Evolutionary conservation across 2,329 filamentous ascomycete genomes (phyloP).

Genomic region (Aureobasidium sp.): DNA sequence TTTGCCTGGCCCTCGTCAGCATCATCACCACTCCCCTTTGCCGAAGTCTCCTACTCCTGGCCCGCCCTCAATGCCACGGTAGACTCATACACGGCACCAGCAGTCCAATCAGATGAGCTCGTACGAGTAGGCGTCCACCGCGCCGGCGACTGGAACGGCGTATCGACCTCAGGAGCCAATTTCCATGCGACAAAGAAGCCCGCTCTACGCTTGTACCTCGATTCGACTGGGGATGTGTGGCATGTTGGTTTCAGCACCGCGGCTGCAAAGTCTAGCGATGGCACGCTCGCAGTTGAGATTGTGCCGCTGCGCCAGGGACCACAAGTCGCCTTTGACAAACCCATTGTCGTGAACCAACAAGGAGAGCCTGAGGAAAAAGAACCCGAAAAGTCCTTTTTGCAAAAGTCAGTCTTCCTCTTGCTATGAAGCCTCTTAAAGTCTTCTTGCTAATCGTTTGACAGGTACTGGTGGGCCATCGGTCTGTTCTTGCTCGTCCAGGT

Average conservation of each 20-base stretch:
- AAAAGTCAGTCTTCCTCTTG: constrained; percentile 37
- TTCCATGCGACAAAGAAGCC: constrained; percentile 37
- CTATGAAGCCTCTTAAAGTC: neutral
- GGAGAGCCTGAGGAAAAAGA: constrained; percentile 45
- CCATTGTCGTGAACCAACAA: constrained; percentile 49
- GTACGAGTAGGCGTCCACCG: constrained; percentile 40
- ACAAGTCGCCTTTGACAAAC: constrained; percentile 43
- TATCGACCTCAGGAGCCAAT: constrained; percentile 39
- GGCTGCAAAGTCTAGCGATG: constrained; percentile 19
- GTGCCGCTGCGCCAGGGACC: constrained; percentile 34
- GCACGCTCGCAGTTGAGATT: constrained; percentile 35
- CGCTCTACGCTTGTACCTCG: constrained; percentile 38
- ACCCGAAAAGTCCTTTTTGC: constrained; percentile 44
- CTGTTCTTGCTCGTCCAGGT: constrained; percentile 43
- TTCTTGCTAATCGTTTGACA: constrained; percentile 23
- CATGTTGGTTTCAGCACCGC: constrained; percentile 38
- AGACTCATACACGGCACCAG: constrained; percentile 32
- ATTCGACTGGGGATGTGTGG: constrained; percentile 37
- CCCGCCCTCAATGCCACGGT: constrained; percentile 33
- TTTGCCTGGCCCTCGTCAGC: constrained; percentile 31
- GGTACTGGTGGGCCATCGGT: constrained; percentile 46
- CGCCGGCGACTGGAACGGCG: constrained; percentile 34
- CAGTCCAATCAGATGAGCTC: constrained; percentile 32
- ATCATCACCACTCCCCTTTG: constrained; percentile 34
- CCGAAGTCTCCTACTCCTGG: constrained; percentile 38